Evolutionary conservation across 2,329 filamentous ascomycete genomes (phyloP), one percentile per base, ranked within the genome.

Genomic region (Colletotrichum magnum): DNA sequence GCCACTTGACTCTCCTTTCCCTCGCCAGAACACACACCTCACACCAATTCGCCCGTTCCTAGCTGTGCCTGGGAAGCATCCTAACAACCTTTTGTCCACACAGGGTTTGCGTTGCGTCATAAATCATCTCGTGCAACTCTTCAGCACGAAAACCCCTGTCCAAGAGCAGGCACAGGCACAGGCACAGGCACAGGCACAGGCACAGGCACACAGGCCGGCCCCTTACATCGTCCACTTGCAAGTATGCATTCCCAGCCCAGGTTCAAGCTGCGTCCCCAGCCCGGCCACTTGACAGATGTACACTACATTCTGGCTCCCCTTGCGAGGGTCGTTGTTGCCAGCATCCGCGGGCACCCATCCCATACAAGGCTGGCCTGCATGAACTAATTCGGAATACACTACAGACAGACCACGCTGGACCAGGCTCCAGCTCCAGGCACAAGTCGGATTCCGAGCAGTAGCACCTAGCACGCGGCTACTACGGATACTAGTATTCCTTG

Each of bases 361-460:
- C 54, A 13, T 43, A 56, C 64, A 68, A 70, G 68, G 64, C 64
- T 68, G 68, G 64, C 64, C 68, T 68, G 68, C 68, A 70, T 70
- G 64, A 68, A 67, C 68, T 70, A 69, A 69, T 61, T 57, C 62
- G 50, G 67, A 69, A 61, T 48, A 69, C 64, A 69, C 56, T 48
- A 69, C 64, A 70, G 57, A 62, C 15, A 60, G 43, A 48, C 28
- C 48, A 24, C 9, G 36, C 41, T 16, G 9, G 39, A 43, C 60
- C 13, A 63, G 3, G 21, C 21, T 24, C 21, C 21, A 24, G 21
- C 21, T 24, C 21, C 21, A 24, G 50, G 47, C 56, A 26, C 63
- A 66, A 61, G 57, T 69, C 67, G 61, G 62, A 48, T 66, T 48
- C 66, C 32, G 7, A 47, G 45, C 18, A 47, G 18, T 16, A n/a